phyloP scores from a whole-genome alignment of 345 rosid species.

The Salix suchowensis region DNA sequence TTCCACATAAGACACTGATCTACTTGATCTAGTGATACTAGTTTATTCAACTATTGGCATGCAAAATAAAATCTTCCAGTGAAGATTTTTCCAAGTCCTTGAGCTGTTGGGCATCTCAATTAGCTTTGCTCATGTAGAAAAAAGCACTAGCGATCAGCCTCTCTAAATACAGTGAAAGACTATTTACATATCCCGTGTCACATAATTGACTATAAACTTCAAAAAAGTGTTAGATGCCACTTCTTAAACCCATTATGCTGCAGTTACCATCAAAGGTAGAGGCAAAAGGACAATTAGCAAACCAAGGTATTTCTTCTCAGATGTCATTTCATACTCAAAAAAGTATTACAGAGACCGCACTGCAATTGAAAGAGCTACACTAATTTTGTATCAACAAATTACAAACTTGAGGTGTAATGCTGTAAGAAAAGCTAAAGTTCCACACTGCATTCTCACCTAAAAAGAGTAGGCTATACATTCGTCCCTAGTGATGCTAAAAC shows the following conservation, averaged over 20 bases:
- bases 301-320: not conserved
- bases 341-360: not conserved
- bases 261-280: not conserved
- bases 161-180: not conserved
- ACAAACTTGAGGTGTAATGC: not conserved
- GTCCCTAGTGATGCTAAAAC: not conserved
- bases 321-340: not conserved
- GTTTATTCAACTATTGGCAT: not conserved
- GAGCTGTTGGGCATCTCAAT: not conserved
- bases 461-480: not conserved
- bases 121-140: not conserved
- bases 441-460: not conserved
- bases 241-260: not conserved
- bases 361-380: not conserved
- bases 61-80: not conserved
- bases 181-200: not conserved
- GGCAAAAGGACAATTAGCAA: not conserved
- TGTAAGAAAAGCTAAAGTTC: not conserved
- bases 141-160: not conserved
- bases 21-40: not conserved
- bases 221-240: not conserved
- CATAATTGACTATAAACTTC: not conserved
- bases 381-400: not conserved
- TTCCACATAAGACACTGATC: not conserved
- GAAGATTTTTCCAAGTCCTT: not conserved